Conservation (phyloP, 106 monocot species). For the Narthecium ossifragum region DNA sequence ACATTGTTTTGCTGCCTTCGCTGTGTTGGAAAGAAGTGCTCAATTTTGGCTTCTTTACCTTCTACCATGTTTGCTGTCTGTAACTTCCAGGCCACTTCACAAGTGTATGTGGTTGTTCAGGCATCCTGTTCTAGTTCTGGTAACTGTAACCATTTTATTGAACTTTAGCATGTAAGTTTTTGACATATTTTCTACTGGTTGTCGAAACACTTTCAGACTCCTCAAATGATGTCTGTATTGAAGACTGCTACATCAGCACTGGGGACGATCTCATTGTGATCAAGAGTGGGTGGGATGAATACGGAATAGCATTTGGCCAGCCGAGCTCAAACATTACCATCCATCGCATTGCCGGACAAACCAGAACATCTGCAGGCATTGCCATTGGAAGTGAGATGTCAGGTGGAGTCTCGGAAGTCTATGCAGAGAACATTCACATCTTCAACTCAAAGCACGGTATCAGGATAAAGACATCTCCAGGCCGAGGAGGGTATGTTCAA, state of each 20-base stretch:
- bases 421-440: constrained; percentile 23
- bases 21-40: neutral
- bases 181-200: neutral
- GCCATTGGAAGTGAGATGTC: constrained; percentile 50
- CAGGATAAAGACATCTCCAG: constrained; percentile 26
- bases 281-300: constrained; percentile 45
- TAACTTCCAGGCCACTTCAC: neutral
- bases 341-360: constrained; percentile 10
- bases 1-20: too few relatives aligned
- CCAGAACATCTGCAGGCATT: constrained; percentile 22
- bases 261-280: constrained; percentile 35
- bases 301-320: constrained; percentile 21
- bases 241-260: constrained; percentile 35
- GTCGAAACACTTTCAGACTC: constrained; percentile 17
- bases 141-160: neutral
- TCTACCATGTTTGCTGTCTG: neutral
- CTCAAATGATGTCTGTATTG: constrained; percentile 33
- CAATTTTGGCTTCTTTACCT: neutral
- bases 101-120: too few relatives aligned
- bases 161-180: neutral
- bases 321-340: constrained; percentile 37
- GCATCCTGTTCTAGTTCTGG: neutral
- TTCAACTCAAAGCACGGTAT: constrained; percentile 23
- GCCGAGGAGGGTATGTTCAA: constrained; percentile 27
- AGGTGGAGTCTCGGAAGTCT: constrained; percentile 30